Evolutionary conservation across 2,329 filamentous ascomycete genomes (phyloP).

Genomic region (Lasiodiplodia hormozganensis): DNA sequence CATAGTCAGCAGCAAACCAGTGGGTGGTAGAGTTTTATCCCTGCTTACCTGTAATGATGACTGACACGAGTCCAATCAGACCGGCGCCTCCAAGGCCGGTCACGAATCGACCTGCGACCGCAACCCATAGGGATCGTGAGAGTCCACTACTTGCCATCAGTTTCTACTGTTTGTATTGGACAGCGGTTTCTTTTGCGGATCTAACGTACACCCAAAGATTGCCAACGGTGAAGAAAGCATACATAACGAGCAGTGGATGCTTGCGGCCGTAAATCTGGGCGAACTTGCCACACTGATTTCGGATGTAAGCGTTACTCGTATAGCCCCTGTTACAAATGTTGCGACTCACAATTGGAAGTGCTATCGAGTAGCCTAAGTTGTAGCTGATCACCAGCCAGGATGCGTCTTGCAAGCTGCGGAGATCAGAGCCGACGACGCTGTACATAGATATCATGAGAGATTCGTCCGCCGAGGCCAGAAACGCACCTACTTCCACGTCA

Average conservation of each 20-base stretch:
- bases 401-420: background rate
- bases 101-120: background rate
- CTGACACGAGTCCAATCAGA: background rate
- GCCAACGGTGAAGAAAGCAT: background rate
- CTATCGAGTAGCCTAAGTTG: background rate
- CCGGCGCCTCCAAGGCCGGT: background rate
- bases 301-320: background rate
- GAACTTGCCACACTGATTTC: background rate
- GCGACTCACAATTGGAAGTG: background rate
- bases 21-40: background rate
- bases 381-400: constrained; percentile 6
- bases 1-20: background rate
- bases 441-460: background rate
- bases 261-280: background rate
- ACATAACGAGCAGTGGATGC: background rate
- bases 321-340: no score
- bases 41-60: background rate
- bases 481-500: background rate
- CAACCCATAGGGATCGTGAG: background rate
- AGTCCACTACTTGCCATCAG: background rate
- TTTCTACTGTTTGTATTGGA: no score
- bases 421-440: background rate
- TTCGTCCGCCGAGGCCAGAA: background rate
- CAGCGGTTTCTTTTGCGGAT: background rate
- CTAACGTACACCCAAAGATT: background rate